These are phyloP conservation scores for Coelastrella sp. DNA, from an alignment of 139 green algal species.

Conservation along the genomic window DNA sequence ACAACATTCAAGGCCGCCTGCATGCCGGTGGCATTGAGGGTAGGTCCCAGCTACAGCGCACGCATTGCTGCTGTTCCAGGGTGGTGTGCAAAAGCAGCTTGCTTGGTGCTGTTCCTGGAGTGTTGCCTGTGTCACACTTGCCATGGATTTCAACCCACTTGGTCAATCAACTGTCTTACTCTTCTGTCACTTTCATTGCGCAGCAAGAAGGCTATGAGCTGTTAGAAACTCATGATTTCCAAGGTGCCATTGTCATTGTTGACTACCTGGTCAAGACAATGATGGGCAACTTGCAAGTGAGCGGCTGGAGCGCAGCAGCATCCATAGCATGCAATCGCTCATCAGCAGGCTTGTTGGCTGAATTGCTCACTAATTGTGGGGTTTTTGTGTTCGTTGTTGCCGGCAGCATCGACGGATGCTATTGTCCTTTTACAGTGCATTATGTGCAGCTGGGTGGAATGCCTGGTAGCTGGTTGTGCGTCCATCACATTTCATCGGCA, in stretches of 20 bases:
- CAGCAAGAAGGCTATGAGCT: conserved; percentile 87
- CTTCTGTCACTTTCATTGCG: background rate
- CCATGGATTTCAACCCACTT: background rate
- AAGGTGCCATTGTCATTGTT: conserved; percentile 82
- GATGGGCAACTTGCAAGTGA: conserved; percentile 14
- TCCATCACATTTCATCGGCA: too few species aligned
- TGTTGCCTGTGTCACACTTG: background rate
- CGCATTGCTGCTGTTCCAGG: too few species aligned
- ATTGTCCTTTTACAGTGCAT: too few species aligned
- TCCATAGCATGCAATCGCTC: too few species aligned
- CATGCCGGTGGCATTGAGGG: conserved; percentile 75
- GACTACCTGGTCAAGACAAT: conserved; percentile 72
- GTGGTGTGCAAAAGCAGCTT: background rate
- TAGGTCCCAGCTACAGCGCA: conserved; percentile 37
- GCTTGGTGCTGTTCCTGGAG: background rate
- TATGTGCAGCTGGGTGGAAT: too few species aligned
- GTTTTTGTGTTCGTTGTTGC: background rate
- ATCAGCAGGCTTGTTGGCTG: too few species aligned
- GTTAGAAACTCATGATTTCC: conserved; percentile 82
- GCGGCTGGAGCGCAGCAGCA: background rate
- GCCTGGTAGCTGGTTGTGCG: too few species aligned
- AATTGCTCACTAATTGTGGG: background rate
- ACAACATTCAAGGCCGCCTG: conserved; percentile 78
- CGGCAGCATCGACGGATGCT: too few species aligned
- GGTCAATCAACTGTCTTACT: background rate